phyloP scores from a whole-genome alignment of 1,284 basidiomycete species.

The Cystobasidiaceae sp. region DNA sequence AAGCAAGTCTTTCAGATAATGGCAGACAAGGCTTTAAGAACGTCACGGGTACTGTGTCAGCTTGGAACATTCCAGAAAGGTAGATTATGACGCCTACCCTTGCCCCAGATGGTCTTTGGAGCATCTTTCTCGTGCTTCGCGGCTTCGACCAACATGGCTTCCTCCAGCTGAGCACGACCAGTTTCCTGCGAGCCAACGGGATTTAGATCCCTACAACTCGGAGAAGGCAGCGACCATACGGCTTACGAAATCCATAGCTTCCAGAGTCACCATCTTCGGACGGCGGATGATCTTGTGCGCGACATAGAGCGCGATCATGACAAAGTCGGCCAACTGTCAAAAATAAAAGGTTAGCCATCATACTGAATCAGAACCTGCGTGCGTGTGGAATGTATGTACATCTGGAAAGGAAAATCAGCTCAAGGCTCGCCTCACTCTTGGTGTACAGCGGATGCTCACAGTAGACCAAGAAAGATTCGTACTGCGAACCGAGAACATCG shows the following conservation, averaged over 20 bases:
- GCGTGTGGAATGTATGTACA: too few species aligned
- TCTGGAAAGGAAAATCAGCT: too few species aligned
- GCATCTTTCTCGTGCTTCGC: not conserved
- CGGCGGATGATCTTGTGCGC: conserved; percentile 55
- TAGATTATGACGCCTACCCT: not conserved
- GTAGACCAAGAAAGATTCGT: not conserved
- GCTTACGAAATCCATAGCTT: conserved; percentile 73
- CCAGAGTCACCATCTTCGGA: conserved; percentile 51
- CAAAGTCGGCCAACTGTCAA: conserved; percentile 46
- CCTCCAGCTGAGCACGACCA: not conserved
- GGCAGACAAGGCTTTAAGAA: not conserved
- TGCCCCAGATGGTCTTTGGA: not conserved
- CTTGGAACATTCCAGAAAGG: not conserved
- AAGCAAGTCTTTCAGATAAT: not conserved
- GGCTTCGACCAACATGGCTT: not conserved
- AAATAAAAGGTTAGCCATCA: conserved; percentile 68
- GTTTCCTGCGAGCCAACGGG: not conserved
- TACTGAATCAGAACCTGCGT: too few species aligned
- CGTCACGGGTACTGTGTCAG: not conserved
- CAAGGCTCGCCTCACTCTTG: too few species aligned
- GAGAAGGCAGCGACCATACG: not conserved
- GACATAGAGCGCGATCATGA: conserved; percentile 57
- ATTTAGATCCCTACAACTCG: not conserved
- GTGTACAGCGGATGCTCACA: not conserved
- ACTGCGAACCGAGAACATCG: not conserved